These are phyloP conservation scores for Piper longum DNA, from an alignment of 164 flowering plant genomes.

Conservation along the genomic window DNA sequence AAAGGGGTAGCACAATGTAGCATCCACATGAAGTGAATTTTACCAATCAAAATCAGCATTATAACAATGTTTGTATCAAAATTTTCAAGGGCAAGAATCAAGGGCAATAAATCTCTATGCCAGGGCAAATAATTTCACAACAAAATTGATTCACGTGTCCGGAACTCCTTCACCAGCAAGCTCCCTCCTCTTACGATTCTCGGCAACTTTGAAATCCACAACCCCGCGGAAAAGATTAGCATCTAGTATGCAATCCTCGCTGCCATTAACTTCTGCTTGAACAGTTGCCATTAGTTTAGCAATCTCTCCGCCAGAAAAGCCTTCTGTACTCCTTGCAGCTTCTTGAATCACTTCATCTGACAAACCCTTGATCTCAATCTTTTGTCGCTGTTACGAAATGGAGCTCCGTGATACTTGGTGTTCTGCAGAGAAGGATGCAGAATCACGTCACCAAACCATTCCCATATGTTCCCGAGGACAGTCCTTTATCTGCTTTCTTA, in stretches of 20 bases:
- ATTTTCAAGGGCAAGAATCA: background rate
- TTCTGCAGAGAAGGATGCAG: conserved; percentile 73
- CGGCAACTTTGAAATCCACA: conserved; percentile 91
- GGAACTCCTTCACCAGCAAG: conserved; percentile 37
- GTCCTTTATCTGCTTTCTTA: conserved; percentile 16
- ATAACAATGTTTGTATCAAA: background rate
- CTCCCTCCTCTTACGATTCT: conserved; percentile 77
- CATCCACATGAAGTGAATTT: no score
- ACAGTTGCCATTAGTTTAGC: conserved; percentile 94
- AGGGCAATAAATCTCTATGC: background rate
- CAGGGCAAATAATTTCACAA: background rate
- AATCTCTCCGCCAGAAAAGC: conserved; percentile 94
- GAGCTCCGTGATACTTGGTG: conserved; percentile 89
- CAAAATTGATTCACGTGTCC: background rate
- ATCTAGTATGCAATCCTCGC: conserved; percentile 65
- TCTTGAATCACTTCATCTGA: conserved; percentile 61
- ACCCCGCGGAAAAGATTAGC: conserved; percentile 73
- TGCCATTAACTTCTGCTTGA: conserved; percentile 93
- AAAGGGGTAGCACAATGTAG: no score
- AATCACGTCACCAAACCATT: conserved; percentile 83
- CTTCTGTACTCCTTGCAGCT: conserved; percentile 78
- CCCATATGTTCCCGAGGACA: conserved; percentile 26
- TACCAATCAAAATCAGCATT: no score
- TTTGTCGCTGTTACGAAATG: conserved; percentile 75
- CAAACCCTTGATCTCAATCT: conserved; percentile 71